These are phyloP conservation scores for Albifimbria verrucaria DNA, from an alignment of 2,329 filamentous ascomycete species.

Conservation along the genomic window DNA sequence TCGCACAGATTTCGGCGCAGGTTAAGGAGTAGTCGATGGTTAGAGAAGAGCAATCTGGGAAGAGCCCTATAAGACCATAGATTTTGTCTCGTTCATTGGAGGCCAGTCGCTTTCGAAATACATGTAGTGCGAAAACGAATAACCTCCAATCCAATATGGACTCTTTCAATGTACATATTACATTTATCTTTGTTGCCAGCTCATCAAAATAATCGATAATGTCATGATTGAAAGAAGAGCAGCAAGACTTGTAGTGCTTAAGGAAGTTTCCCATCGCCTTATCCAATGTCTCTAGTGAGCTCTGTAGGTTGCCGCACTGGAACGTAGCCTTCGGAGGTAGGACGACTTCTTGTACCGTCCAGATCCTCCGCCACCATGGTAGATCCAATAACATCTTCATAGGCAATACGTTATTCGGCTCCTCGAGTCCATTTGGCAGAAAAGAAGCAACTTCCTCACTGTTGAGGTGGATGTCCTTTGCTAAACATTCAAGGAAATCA, in stretches of 20 bases:
- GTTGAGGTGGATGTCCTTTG: neutral
- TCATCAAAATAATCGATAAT: neutral
- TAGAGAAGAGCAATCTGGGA: neutral
- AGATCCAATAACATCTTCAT: neutral
- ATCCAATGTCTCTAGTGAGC: neutral
- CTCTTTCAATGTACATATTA: neutral
- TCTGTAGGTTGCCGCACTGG: neutral
- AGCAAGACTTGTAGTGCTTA: neutral
- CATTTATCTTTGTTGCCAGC: neutral
- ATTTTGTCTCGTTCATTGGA: neutral
- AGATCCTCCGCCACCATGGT: neutral
- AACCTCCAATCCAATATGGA: neutral
- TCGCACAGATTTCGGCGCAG: neutral
- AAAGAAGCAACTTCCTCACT: neutral
- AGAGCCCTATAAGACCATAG: neutral
- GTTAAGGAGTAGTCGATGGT: neutral
- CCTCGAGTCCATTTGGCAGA: neutral
- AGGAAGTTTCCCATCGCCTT: neutral
- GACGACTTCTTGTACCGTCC: neutral
- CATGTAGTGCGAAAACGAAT: neutral
- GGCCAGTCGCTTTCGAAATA: neutral
- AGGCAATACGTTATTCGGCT: neutral
- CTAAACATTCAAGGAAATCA: neutral
- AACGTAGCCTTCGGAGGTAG: neutral
- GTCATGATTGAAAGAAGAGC: neutral